Base-by-base conservation (phyloP, 1,284 basidiomycete species). In the Tylopilus orsonianus region DNA sequence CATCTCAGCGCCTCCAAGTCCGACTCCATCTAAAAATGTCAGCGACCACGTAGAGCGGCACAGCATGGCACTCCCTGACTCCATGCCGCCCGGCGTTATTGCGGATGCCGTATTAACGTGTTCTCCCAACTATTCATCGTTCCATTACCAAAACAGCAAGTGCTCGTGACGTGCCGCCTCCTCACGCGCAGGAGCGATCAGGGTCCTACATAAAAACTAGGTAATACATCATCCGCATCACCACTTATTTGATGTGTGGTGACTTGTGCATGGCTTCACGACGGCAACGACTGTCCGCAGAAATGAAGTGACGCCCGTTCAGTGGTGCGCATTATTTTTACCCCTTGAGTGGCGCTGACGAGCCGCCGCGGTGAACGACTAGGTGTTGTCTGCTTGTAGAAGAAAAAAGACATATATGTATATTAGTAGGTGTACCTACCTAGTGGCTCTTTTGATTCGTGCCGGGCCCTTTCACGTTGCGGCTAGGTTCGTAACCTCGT, bases 151-250 rank as follows among this genome's bases (percentile, higher is more conserved):
- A 35, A 58, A 41, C 49, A 41, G 24, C 33, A 34, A n/a, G n/a
- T n/a, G n/a, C 46, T 32, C 41, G 41, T 47, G 41, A 20, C 42
- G n/a, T 40, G 46, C 44, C 18, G 26, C 36, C 30, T 34, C 56
- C 44, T 48, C 52, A 46, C 44, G 22, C 51, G 41, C 55, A 37
- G 2, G 48, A 60, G 54, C 57, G 57, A 57, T 60, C 55, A 61
- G 56, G 56, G 56, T 37, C 56, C 33, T 19, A 23, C 27, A 6
- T 24, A 51, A 33, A 34, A 45, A 35, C 36, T 5, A 30, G 32
- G 42, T 40, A 35, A 44, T 49, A 30, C 36, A 35, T 53, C 22
- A 19, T 41, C 35, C 44, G 41, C 35, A 56, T 46, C 29, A 4
- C 39, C 35, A 44, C 22, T 42, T 30, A 33, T 45, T 40, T 46